These are phyloP conservation scores for Apophysomyces trapeziformis DNA, from an alignment of 371 early-diverging fungal species.

Conservation along the genomic window DNA sequence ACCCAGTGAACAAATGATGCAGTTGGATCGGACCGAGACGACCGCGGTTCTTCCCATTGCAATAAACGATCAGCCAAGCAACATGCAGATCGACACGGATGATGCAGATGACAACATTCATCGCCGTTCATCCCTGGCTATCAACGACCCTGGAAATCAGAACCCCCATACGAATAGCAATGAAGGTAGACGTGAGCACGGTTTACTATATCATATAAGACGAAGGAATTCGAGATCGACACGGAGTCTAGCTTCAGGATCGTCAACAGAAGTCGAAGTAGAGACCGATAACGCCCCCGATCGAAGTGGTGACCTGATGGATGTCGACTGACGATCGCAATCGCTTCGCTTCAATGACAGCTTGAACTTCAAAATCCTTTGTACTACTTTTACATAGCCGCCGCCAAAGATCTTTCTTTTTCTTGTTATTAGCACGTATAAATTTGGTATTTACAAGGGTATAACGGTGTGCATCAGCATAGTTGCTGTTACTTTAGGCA, in stretches of 20 bases:
- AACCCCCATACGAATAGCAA: conserved; percentile 10
- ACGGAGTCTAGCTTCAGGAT: conserved; percentile 33
- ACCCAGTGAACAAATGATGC: conserved; percentile 40
- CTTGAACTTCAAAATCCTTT: neutral
- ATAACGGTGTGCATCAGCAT: neutral
- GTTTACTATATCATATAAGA: conserved; percentile 31
- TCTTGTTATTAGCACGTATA: conserved; percentile 2
- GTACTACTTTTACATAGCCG: neutral
- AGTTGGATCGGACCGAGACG: conserved; percentile 28
- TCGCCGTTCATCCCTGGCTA: conserved; percentile 26
- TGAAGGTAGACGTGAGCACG: conserved; percentile 11
- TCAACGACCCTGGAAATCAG: conserved; percentile 18
- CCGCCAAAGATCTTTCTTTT: neutral
- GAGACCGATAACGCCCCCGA: conserved; percentile 26
- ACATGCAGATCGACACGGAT: conserved; percentile 12
- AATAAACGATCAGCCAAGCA: conserved; percentile 22
- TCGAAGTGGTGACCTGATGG: conserved; percentile 35
- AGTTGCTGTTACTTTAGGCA: no score
- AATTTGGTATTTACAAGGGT: neutral
- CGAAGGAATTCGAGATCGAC: conserved; percentile 30
- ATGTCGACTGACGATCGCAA: conserved; percentile 28
- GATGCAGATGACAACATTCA: conserved; percentile 22
- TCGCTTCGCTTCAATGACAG: neutral
- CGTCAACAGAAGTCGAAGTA: conserved; percentile 39
- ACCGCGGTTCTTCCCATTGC: conserved; percentile 34